Conservation (phyloP, 148 eudicot genomes). For the Fallopia convolvulus region DNA sequence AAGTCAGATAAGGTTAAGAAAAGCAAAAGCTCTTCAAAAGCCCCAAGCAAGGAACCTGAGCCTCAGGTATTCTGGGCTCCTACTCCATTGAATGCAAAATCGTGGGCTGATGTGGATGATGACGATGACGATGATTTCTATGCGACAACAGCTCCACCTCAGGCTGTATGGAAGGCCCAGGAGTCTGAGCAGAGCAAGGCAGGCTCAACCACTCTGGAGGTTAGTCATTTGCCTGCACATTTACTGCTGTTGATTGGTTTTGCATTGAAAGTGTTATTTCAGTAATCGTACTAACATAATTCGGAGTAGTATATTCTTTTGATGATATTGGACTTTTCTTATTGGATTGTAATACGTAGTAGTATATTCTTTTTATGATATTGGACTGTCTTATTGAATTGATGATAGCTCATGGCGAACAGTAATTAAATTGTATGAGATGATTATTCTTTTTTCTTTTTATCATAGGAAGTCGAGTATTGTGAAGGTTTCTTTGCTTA, state of each 20-base stretch:
- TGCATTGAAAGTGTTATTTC: not conserved
- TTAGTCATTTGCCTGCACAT: conserved; percentile 3
- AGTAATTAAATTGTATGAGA: not conserved
- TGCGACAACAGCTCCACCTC: conserved; percentile 81
- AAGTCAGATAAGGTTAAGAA: conserved; percentile 56
- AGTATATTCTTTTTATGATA: not conserved
- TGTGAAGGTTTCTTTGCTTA: not conserved
- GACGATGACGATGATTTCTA: conserved; percentile 92
- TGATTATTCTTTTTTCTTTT: not conserved
- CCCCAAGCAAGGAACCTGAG: conserved; percentile 30
- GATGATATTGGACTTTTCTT: not conserved
- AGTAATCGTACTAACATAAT: not conserved
- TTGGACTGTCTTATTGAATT: not conserved
- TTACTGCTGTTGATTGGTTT: not conserved
- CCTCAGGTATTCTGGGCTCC: conserved; percentile 65
- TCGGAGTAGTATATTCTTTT: not conserved
- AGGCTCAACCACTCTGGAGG: conserved; percentile 32
- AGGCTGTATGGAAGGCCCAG: conserved; percentile 44
- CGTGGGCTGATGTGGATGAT: conserved; percentile 97
- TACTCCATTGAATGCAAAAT: conserved; percentile 50
- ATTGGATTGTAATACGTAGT: too few species aligned
- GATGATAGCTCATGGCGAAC: not conserved
- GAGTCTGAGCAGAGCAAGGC: conserved; percentile 19
- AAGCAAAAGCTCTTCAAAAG: conserved; percentile 38
- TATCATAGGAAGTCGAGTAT: not conserved